These are phyloP conservation scores for Floccularia luteovirens DNA, from an alignment of 768 basidiomycete genomes.

Conservation along the genomic window DNA sequence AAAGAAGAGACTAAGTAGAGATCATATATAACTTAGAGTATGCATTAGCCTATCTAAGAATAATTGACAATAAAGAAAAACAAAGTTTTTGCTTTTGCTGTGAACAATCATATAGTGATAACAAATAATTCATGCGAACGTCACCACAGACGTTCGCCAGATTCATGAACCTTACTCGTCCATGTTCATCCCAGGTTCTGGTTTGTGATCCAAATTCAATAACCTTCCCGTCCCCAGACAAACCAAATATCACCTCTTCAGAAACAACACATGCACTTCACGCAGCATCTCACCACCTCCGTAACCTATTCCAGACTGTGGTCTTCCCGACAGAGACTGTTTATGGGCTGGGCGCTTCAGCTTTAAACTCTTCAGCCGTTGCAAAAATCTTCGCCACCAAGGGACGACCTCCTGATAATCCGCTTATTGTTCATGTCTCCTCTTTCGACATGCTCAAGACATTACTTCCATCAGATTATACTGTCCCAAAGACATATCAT, in stretches of 20 bases:
- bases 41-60: background rate
- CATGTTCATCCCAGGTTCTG: constrained; percentile 35
- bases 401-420: constrained; percentile 92
- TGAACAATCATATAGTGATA: too few relatives aligned
- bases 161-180: constrained; percentile 12
- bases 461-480: constrained; percentile 63
- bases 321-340: constrained; percentile 98
- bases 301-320: constrained; percentile 45
- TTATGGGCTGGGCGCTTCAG: constrained; percentile 92
- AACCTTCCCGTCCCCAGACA: constrained; percentile 39
- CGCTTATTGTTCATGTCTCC: constrained; percentile 94
- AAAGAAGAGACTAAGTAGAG: constrained; percentile 12
- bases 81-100: constrained; percentile 10
- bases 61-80: constrained; percentile 3
- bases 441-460: constrained; percentile 73
- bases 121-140: constrained; percentile 18
- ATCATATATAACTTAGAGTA: too few relatives aligned
- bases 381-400: constrained; percentile 80
- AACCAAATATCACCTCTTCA: constrained; percentile 39
- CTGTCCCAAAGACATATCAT: constrained; percentile 57
- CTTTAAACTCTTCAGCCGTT: constrained; percentile 57
- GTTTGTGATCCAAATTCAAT: constrained; percentile 60
- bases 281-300: constrained; percentile 47
- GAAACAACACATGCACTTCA: constrained; percentile 48
- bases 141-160: constrained; percentile 21